These are phyloP conservation scores for Cladosporium sphaerospermum DNA, from an alignment of 2,329 filamentous ascomycete genomes.

Conservation along the genomic window DNA sequence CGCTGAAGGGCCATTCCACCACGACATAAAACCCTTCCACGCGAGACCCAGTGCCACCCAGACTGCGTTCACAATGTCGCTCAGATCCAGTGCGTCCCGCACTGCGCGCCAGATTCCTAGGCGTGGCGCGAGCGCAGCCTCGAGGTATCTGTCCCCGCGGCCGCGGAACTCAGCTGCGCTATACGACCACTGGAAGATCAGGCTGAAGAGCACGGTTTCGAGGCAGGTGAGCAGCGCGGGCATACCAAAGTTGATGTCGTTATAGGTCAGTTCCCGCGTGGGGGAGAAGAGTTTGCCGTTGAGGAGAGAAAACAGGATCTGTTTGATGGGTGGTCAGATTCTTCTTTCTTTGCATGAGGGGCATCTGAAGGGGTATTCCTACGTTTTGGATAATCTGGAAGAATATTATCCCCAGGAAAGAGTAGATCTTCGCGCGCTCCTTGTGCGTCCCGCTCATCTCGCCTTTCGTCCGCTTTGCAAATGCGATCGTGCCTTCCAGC, in stretches of 20 bases:
- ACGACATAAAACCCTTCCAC: slow-evolving; percentile 8
- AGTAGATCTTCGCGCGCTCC: slow-evolving; percentile 14
- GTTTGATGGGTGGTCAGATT: background rate
- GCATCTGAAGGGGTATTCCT: background rate
- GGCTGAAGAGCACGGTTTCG: slow-evolving; percentile 15
- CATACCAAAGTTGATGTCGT: slow-evolving; percentile 20
- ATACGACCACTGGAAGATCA: slow-evolving; percentile 18
- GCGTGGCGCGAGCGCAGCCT: slow-evolving; percentile 9
- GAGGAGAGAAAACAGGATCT: slow-evolving; percentile 17
- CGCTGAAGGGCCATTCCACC: slow-evolving; percentile 7
- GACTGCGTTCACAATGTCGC: slow-evolving; percentile 15
- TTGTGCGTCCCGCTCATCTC: slow-evolving; percentile 13
- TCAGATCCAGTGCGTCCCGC: slow-evolving; percentile 15
- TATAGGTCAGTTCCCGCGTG: slow-evolving; percentile 14
- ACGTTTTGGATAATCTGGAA: slow-evolving; percentile 18
- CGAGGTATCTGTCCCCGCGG: slow-evolving; percentile 12
- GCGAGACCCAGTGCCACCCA: slow-evolving; percentile 12
- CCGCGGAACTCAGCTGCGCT: slow-evolving; percentile 14
- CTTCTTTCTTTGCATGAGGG: background rate
- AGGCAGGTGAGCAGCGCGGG: slow-evolving; percentile 16
- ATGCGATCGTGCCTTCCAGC: slow-evolving; percentile 13
- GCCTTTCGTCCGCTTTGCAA: slow-evolving; percentile 12
- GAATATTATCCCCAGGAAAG: slow-evolving; percentile 15
- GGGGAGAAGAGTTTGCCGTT: slow-evolving; percentile 19
- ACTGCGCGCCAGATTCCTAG: slow-evolving; percentile 13